phyloP scores from a whole-genome alignment of 148 eudicot genomes.

The Vaccinium vitisidaea region DNA sequence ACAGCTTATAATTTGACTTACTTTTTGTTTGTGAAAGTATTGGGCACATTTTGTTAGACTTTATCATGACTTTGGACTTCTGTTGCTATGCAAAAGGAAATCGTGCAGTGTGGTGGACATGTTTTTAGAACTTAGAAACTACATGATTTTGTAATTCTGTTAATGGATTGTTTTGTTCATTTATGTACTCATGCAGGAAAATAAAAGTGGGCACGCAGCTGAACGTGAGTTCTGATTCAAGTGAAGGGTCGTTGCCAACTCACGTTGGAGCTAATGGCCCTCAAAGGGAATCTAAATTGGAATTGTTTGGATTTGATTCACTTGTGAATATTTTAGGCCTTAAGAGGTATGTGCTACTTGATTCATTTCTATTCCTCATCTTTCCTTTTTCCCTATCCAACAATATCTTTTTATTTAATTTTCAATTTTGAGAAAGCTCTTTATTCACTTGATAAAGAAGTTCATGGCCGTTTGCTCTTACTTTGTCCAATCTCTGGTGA shows the following conservation, averaged over 20 bases:
- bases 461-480: background rate
- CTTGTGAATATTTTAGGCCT: constrained; percentile 96
- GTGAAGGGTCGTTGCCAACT: constrained; percentile 45
- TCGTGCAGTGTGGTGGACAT: background rate
- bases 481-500: background rate
- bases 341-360: constrained; percentile 59
- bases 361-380: constrained; percentile 10
- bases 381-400: background rate
- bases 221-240: constrained; percentile 32
- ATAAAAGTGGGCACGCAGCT: constrained; percentile 34
- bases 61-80: background rate
- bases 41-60: background rate
- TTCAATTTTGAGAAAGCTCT: constrained; percentile 7
- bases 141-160: background rate
- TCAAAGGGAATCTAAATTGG: constrained; percentile 81
- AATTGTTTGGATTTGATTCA: constrained; percentile 97
- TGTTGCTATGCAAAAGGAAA: background rate
- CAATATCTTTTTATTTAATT: background rate
- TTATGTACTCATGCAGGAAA: constrained; percentile 42
- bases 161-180: background rate
- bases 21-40: background rate
- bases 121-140: background rate
- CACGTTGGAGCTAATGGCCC: constrained; percentile 53
- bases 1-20: background rate
- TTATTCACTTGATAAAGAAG: background rate